phyloP scores from a whole-genome alignment of 2,329 filamentous ascomycete species.

The Colletotrichum destructivum region DNA sequence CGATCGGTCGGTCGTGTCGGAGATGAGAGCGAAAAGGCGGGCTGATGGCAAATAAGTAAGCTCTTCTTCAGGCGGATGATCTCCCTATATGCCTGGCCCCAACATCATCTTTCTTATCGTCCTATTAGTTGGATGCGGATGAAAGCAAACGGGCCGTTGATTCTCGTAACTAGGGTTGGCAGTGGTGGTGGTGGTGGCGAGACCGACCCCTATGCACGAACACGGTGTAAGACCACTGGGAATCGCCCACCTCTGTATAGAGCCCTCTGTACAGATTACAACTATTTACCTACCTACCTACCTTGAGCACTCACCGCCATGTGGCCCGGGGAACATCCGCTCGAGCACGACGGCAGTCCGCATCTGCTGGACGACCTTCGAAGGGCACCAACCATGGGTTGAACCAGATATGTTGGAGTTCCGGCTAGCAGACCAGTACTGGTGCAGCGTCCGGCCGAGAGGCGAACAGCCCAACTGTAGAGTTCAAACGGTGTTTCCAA shows the following conservation, averaged over 20 bases:
- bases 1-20: background rate
- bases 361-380: constrained; percentile 1
- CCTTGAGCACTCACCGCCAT: constrained; percentile 7
- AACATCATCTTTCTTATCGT: background rate
- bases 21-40: background rate
- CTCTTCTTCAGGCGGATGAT: constrained; percentile 24
- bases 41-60: constrained; percentile 20
- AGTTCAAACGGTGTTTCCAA: constrained; percentile 37
- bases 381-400: background rate
- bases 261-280: no score
- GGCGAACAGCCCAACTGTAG: constrained; percentile 14
- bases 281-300: no score
- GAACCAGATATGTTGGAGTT: background rate
- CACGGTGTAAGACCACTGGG: constrained; percentile 14
- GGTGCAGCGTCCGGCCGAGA: background rate
- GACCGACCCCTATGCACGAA: constrained; percentile 22
- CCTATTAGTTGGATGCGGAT: background rate
- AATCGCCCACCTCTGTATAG: no score
- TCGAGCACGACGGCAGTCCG: background rate
- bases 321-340: constrained; percentile 12
- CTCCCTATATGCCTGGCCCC: constrained; percentile 5
- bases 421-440: background rate
- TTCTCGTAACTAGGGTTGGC: constrained; percentile 25
- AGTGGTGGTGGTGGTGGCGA: constrained; percentile 3
- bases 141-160: background rate